A percentile compares a stretch with the other conserved stretches of the same genome.
Evolutionary conservation across 106 monocot species (phyloP).

Genomic region (Phalaenopsis equestris): DNA sequence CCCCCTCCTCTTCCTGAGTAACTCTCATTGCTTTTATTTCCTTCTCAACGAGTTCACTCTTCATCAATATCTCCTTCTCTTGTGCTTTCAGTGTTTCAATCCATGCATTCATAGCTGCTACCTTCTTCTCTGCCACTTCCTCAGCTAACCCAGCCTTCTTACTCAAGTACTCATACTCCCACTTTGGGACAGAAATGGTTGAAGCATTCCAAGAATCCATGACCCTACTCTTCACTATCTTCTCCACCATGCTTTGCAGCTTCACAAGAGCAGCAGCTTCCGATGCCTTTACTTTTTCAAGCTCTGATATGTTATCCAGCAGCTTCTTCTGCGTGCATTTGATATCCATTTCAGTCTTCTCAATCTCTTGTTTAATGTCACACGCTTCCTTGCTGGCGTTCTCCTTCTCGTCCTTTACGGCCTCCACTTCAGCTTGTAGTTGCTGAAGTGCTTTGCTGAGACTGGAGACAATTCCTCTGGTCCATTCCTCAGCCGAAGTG

Average conservation of each 20-base stretch:
- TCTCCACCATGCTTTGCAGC: constrained; percentile 33
- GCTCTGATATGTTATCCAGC: constrained; percentile 31
- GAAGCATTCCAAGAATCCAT: constrained; percentile 17
- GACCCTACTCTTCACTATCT: constrained; percentile 14
- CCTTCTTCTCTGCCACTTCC: constrained; percentile 50
- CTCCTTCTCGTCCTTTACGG: constrained; percentile 34
- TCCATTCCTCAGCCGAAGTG: constrained; percentile 26
- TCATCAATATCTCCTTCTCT: constrained; percentile 43
- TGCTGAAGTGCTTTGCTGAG: constrained; percentile 36
- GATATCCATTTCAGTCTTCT: constrained; percentile 17
- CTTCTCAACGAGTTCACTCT: constrained; percentile 23
- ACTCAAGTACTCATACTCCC: constrained; percentile 65
- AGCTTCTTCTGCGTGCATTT: constrained; percentile 25
- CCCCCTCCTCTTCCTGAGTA: constrained; percentile 3
- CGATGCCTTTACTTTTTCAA: constrained; percentile 39
- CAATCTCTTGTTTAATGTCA: constrained; percentile 15
- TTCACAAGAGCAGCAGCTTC: constrained; percentile 46
- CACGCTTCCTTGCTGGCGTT: constrained; percentile 19
- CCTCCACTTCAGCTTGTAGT: constrained; percentile 32
- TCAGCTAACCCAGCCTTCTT: constrained; percentile 27
- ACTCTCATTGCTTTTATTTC: constrained; percentile 30
- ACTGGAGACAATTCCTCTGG: constrained; percentile 39
- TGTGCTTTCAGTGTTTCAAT: constrained; percentile 46
- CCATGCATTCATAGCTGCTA: constrained; percentile 55
- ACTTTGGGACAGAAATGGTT: constrained; percentile 37